phyloP scores from a whole-genome alignment of 768 basidiomycete genomes.

The Galerina marginata region DNA sequence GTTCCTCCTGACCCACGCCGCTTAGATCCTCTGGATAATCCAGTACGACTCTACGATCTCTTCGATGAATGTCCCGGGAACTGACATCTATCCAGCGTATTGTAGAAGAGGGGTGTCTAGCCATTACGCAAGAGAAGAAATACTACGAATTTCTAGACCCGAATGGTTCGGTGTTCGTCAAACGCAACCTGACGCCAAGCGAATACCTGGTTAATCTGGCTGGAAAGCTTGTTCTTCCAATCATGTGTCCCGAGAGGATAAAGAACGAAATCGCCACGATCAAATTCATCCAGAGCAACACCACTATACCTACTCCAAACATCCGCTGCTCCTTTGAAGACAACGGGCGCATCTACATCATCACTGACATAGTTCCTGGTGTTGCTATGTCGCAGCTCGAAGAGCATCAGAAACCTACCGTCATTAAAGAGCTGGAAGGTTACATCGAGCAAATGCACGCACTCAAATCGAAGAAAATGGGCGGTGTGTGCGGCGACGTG shows the following conservation, averaged over 20 bases:
- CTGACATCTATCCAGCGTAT: too few relatives aligned
- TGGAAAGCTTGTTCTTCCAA: neutral
- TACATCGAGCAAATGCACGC: constrained; percentile 2
- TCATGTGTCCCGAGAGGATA: constrained; percentile 1
- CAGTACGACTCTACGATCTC: too few relatives aligned
- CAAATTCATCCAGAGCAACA: neutral
- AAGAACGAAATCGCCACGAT: constrained; percentile 4
- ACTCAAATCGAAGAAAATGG: constrained; percentile 3
- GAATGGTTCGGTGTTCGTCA: neutral
- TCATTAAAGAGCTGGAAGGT: neutral
- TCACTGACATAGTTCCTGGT: constrained; percentile 4
- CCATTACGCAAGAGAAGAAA: too few relatives aligned
- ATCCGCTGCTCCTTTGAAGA: constrained; percentile 8
- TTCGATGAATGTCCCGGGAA: too few relatives aligned
- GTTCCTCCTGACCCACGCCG: too few relatives aligned
- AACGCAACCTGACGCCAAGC: constrained; percentile 3
- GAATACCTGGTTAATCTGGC: neutral
- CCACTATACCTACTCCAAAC: constrained; percentile 2
- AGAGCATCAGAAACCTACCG: neutral
- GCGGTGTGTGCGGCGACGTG: neutral
- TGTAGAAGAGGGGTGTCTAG: too few relatives aligned
- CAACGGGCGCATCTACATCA: neutral
- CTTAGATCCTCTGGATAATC: too few relatives aligned
- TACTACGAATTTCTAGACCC: too few relatives aligned
- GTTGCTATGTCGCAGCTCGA: neutral